These are phyloP conservation scores for Nyctanthes arbortristis DNA, from an alignment of 257 asterid species.

Conservation along the genomic window DNA sequence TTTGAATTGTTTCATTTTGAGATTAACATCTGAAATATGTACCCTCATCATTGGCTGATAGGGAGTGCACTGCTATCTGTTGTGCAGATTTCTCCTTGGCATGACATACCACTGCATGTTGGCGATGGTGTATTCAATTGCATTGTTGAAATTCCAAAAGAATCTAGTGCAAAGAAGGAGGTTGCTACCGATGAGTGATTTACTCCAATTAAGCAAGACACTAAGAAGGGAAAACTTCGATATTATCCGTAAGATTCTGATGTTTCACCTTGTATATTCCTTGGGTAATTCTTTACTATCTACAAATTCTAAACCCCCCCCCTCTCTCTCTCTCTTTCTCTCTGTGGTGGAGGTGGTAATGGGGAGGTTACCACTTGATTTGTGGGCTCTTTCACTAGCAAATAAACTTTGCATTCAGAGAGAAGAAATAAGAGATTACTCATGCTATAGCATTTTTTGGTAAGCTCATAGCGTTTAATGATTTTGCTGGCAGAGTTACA, in stretches of 20 bases:
- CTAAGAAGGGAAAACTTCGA: constrained; percentile 93
- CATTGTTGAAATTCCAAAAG: constrained; percentile 94
- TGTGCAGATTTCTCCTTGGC: constrained; percentile 95
- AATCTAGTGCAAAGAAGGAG: constrained; percentile 98
- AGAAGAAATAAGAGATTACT: background rate
- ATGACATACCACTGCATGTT: constrained; percentile 77
- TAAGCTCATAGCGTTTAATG: background rate
- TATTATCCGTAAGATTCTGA: constrained; percentile 75
- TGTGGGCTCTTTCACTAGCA: background rate
- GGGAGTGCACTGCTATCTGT: constrained; percentile 7
- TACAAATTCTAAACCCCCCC: background rate
- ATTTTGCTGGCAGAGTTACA: background rate
- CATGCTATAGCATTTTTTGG: background rate
- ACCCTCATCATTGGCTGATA: constrained; percentile 6
- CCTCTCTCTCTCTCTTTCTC: no score
- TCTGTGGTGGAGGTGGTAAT: no score
- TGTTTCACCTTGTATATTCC: background rate
- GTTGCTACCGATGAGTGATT: constrained; percentile 91
- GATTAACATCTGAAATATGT: background rate
- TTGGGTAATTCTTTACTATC: background rate
- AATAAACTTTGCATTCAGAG: background rate
- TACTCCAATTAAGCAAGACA: constrained; percentile 97
- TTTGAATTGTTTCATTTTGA: background rate
- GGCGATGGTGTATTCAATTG: constrained; percentile 86
- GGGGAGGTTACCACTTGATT: no score